Evolutionary conservation across 2,329 filamentous ascomycete genomes (phyloP).

Genomic region (Trichoderma harzianum): DNA sequence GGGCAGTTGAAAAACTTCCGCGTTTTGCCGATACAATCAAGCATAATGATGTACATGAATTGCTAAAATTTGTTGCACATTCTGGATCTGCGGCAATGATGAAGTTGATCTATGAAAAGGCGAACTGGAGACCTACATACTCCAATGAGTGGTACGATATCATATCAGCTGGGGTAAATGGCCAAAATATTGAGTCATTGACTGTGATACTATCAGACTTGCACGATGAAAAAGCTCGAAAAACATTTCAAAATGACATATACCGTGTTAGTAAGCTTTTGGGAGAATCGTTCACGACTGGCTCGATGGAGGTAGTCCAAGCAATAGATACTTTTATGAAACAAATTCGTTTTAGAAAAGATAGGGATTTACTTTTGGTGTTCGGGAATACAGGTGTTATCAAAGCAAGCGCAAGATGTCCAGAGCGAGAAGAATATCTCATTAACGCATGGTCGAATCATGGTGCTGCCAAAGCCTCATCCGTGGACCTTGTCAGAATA

Average conservation of each 20-base stretch:
- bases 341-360: no score
- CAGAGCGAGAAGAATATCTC: neutral
- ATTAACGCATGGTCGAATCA: neutral
- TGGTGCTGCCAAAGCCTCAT: neutral
- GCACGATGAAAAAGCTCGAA: no score
- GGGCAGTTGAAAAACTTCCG: neutral
- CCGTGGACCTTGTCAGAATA: neutral
- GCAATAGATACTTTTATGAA: neutral
- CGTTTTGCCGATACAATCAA: neutral
- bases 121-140: no score
- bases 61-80: neutral
- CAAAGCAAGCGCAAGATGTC: neutral
- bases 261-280: no score
- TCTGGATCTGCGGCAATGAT: neutral
- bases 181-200: neutral
- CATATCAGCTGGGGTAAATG: neutral
- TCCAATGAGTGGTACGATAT: fast-evolving
- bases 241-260: no score
- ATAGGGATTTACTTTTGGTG: no score
- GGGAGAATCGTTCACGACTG: neutral
- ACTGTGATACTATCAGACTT: neutral
- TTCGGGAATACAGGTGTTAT: neutral
- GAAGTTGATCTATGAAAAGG: neutral
- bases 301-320: neutral
- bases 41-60: fast-evolving